Evolutionary conservation across 768 basidiomycete species (phyloP).

Genomic region (Stropharia rugosoannulata): DNA sequence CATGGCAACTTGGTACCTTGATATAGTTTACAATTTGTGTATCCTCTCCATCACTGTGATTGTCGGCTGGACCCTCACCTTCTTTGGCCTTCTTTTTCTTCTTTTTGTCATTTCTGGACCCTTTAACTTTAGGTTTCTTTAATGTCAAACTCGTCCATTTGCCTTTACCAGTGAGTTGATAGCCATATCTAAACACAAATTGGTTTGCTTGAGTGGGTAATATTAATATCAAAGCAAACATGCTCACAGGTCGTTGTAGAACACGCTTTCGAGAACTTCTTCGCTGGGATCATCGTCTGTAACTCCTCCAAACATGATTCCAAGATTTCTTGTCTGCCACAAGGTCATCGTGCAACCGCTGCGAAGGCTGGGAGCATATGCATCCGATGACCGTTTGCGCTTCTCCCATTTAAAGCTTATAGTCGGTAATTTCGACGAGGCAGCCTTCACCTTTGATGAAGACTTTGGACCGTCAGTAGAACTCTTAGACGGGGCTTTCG

Average conservation of each 20-base stretch:
- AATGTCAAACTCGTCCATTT: conserved; percentile 79
- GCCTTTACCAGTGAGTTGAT: conserved; percentile 72
- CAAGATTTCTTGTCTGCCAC: conserved; percentile 67
- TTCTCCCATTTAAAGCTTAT: conserved; percentile 81
- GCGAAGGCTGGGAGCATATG: conserved; percentile 68
- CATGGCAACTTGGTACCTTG: neutral
- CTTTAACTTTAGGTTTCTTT: conserved; percentile 65
- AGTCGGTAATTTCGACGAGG: conserved; percentile 30
- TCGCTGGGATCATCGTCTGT: conserved; percentile 85
- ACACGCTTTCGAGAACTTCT: conserved; percentile 80
- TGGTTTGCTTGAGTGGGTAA: neutral
- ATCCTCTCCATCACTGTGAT: conserved; percentile 11
- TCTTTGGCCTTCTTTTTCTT: conserved; percentile 34
- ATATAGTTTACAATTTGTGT: neutral
- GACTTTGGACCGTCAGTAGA: conserved; percentile 3
- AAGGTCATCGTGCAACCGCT: conserved; percentile 87
- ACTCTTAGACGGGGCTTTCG: conserved; percentile 15
- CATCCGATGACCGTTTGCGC: conserved; percentile 68
- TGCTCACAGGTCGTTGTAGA: conserved; percentile 83
- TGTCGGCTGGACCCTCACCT: conserved; percentile 12
- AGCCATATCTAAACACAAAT: conserved; percentile 58
- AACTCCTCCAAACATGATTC: conserved; percentile 85
- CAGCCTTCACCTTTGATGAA: conserved; percentile 29
- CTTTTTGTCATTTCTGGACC: conserved; percentile 37
- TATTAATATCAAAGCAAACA: neutral